Conservation (phyloP, 495 filamentous ascomycete species). For the Podospora didyma region DNA sequence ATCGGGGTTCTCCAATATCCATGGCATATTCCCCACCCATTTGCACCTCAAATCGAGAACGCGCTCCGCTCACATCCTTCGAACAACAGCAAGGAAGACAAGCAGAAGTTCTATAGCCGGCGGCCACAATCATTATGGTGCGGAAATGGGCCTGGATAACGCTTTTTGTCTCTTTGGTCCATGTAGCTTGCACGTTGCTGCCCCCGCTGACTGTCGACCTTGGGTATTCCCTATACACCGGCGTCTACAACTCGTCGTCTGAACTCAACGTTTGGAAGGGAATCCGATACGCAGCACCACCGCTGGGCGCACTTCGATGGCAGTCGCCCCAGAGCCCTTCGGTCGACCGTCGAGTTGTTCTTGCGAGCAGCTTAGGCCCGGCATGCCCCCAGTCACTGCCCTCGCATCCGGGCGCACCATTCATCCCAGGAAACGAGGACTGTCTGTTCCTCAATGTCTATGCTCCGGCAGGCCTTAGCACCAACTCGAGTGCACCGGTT, state of each 20-base stretch:
- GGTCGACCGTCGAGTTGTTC: background rate
- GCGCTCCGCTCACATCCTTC: no score
- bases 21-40: no score
- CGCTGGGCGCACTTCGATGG: conserved; percentile 28
- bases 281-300: conserved; percentile 38
- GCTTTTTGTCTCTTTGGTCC: background rate
- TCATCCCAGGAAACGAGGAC: conserved; percentile 28
- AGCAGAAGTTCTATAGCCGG: no score
- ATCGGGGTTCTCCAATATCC: no score
- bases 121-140: background rate
- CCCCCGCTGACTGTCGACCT: conserved; percentile 2
- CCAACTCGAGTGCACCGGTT: conserved; percentile 29
- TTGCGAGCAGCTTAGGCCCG: conserved; percentile 1
- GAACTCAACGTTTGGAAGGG: conserved; percentile 12
- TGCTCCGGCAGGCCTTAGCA: conserved; percentile 15
- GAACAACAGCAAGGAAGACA: no score
- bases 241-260: background rate
- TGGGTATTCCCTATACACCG: conserved; percentile 7
- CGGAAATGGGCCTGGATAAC: background rate
- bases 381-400: conserved; percentile 15
- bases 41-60: no score
- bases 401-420: conserved; percentile 3
- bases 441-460: conserved; percentile 42
- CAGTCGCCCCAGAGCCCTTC: conserved; percentile 24
- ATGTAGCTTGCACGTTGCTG: background rate